A percentile compares a stretch with the other conserved stretches of the same genome.
These are phyloP conservation scores for Eucalyptus albens DNA, from an alignment of 345 rosid species.

Conservation along the genomic window DNA sequence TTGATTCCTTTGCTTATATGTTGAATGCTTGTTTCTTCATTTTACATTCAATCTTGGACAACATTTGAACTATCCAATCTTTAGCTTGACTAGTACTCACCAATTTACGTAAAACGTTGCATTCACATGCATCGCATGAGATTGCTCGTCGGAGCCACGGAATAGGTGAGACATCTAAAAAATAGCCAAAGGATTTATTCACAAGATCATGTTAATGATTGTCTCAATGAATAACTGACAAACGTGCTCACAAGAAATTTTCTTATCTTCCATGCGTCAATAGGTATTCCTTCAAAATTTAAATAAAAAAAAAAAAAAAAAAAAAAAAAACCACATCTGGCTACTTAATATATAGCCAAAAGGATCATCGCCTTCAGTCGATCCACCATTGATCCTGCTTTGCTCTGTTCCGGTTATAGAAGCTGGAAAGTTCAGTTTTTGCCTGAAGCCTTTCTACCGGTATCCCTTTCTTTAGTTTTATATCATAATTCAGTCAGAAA, in stretches of 20 bases:
- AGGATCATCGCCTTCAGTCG: neutral
- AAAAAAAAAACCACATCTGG: neutral
- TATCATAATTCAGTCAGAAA: too few species aligned
- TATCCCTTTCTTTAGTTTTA: too few species aligned
- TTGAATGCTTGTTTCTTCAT: too few species aligned
- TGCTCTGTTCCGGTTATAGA: too few species aligned
- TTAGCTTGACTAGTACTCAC: neutral
- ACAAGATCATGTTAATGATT: neutral
- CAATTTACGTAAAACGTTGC: neutral
- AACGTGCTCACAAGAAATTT: neutral
- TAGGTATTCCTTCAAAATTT: neutral
- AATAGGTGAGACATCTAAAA: neutral
- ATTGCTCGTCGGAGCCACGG: neutral
- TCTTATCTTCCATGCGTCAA: neutral
- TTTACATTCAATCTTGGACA: too few species aligned
- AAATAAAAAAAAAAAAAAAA: rapidly evolving
- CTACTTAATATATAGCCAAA: neutral
- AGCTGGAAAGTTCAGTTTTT: too few species aligned
- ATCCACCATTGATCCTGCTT: too few species aligned
- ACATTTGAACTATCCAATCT: too few species aligned
- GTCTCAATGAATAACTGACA: neutral
- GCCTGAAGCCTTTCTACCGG: too few species aligned
- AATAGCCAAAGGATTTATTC: neutral
- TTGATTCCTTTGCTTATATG: too few species aligned
- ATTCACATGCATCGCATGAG: neutral